Conservation (phyloP, 2,329 filamentous ascomycete species). For the Madurella fahalii region DNA sequence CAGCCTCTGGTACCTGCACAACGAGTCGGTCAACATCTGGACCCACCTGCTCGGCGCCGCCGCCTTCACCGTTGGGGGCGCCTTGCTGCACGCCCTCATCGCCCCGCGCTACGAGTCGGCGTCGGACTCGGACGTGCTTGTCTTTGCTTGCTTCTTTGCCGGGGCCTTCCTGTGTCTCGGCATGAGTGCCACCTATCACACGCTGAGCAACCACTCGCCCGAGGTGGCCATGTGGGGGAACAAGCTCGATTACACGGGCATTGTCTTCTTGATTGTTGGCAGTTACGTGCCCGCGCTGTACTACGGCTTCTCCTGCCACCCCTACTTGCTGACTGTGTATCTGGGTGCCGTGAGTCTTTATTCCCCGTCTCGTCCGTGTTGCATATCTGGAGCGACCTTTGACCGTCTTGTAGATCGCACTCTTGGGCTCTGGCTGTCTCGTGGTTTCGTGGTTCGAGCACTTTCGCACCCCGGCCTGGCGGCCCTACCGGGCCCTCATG, state of each 20-base stretch:
- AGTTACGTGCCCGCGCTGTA: constrained; percentile 86
- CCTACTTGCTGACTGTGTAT: constrained; percentile 63
- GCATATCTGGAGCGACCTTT: neutral
- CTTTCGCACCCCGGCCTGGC: constrained; percentile 79
- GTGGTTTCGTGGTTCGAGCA: constrained; percentile 72
- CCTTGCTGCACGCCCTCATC: constrained; percentile 54
- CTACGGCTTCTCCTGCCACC: constrained; percentile 76
- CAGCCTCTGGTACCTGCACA: constrained; percentile 54
- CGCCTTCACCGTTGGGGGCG: constrained; percentile 48
- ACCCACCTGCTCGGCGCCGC: constrained; percentile 62
- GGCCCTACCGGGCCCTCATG: constrained; percentile 82
- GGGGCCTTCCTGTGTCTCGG: constrained; percentile 70
- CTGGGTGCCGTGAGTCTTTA: constrained; percentile 62
- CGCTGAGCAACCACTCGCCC: constrained; percentile 78
- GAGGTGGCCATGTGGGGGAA: constrained; percentile 79
- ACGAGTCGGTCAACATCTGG: constrained; percentile 62
- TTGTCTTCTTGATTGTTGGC: constrained; percentile 86
- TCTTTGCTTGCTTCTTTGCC: constrained; percentile 73
- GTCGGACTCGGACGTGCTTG: constrained; percentile 59
- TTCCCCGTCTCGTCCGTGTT: neutral
- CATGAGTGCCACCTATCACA: constrained; percentile 82
- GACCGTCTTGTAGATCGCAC: constrained; percentile 58
- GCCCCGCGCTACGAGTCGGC: constrained; percentile 64
- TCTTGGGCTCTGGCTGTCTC: constrained; percentile 72
- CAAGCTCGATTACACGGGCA: constrained; percentile 90